phyloP scores from a whole-genome alignment of 306 rosid species.

The Dryas drummondii region DNA sequence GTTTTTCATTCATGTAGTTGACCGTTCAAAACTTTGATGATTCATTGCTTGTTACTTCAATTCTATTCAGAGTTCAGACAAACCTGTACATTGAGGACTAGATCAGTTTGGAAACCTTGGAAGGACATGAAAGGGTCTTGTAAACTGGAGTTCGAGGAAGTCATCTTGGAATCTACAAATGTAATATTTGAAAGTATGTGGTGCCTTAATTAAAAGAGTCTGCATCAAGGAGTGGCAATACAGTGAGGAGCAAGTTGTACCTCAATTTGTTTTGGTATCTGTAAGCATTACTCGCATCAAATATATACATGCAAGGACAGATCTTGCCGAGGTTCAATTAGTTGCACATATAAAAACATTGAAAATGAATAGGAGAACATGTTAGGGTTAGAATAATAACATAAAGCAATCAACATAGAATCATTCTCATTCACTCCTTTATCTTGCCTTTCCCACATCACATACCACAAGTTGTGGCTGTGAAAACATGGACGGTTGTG shows the following conservation, averaged over 20 bases:
- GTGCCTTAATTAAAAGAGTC: constrained; percentile 45
- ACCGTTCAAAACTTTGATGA: background rate
- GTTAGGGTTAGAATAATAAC: background rate
- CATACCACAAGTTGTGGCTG: constrained; percentile 3
- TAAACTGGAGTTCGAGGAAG: constrained; percentile 49
- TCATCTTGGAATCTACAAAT: constrained; percentile 50
- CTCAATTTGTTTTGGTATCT: background rate
- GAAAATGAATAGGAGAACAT: background rate
- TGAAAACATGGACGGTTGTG: background rate
- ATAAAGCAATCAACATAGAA: background rate
- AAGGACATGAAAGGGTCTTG: constrained; percentile 57
- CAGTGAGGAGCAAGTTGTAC: constrained; percentile 11
- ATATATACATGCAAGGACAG: background rate
- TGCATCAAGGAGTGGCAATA: constrained; percentile 9
- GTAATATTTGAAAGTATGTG: constrained; percentile 47
- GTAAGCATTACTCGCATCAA: background rate
- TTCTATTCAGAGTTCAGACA: constrained; percentile 43
- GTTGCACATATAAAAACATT: background rate
- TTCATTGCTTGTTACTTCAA: background rate
- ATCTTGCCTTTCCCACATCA: background rate
- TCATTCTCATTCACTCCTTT: background rate
- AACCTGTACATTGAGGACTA: constrained; percentile 62
- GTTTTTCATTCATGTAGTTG: background rate
- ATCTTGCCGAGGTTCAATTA: too few species aligned
- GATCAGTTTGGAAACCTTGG: constrained; percentile 70